Evolutionary conservation across 2,329 filamentous ascomycete genomes (phyloP), one percentile per base, ranked within the genome.

Genomic region (Neofusicoccum umdonicola): DNA sequence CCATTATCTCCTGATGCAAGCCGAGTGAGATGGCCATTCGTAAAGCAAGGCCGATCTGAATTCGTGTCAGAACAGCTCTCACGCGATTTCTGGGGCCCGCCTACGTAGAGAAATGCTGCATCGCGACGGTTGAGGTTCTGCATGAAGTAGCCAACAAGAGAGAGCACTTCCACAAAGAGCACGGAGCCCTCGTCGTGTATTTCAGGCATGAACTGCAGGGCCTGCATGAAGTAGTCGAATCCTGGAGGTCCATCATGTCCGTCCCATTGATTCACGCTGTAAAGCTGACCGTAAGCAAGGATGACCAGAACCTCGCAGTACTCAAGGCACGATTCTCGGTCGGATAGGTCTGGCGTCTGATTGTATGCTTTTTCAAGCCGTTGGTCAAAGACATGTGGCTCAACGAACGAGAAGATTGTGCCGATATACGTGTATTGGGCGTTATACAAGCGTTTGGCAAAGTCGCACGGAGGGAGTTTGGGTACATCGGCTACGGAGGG

Each of bases 21-120:
- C 84, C 84, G 0, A 86, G 76, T 6, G 81, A 84, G 35, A 86
- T 83, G 8, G 84, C 84, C 84, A 86, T 86, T 12, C 84, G 81
- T 31, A 86, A 72, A 3, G 84, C 84, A 17, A 58, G 58, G 52
- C 71, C 54, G 67, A 79, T 76, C 62, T 64, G 35, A 15, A 11
- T 4, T 15, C 12, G 3, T 22, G 41, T 63, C 27, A 63, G 50
- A 12, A 19, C 11, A 37, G 19, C n/a, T 13, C 17, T 57, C 17
- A 37, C 4, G 15, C n/a, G 22, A 3, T 1, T 22, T 12, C 3
- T 35, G 37, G 12, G 27, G 7, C 39, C 4, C 6, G 52, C 19
- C n/a, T 51, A 64, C 62, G 66, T 85, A 85, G 19, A 85, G 74
- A 62, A 84, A 86, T 0, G 84, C 83, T 2, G 83, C 82, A 70